Evolutionary conservation across 441 rosid species (phyloP), one percentile per base, ranked within the genome.

Genomic region (Adansonia madagascariensis): DNA sequence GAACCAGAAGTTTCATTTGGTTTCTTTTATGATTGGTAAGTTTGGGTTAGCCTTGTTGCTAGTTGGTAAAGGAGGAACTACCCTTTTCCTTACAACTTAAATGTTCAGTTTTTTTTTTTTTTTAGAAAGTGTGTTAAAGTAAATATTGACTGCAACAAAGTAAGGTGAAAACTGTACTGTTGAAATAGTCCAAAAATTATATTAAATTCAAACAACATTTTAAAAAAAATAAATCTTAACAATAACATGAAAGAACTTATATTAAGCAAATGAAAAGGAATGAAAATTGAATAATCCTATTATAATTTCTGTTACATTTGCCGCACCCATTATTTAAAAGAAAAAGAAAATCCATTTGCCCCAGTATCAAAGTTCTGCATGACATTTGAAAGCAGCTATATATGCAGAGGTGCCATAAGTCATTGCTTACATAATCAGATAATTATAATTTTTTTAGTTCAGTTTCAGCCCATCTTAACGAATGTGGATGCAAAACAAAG

Each of bases 401-500:
- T 52, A 15, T 52, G 11, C 22, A 7, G 44, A 3, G 20, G 22
- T 22, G 61, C 61, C 69, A n/a, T 39, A 64, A 39, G 69, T 68
- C 72, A 68, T 46, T 6, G 56, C 72, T 68, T 68, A 20, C 72
- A 20, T 46, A 11, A 68, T 20, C 11, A 20, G 11, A 46, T 20
- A 3, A 18, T 65, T 9, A 8, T 11, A 0, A 43, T 41, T 18
- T 1, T 53, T 44, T 44, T 17, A 43, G 71, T 44, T 66, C 31
- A 9, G 53, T 66, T 66, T 66, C 71, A 66, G 52, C n/a, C 4
- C n/a, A 20, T 9, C 17, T 67, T 31, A 31, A 47, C 56, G 41
- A 53, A 68, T 3, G 56, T 46, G 72, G 72, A 10, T 68, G 39
- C 72, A 46, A 20, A 46, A 44, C 72, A 20, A 6, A 44, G 35